A percentile compares a stretch with the other conserved stretches of the same genome.
These are phyloP conservation scores for Xenoacremonium recifei DNA, from an alignment of 2,329 filamentous ascomycete genomes.

Conservation along the genomic window DNA sequence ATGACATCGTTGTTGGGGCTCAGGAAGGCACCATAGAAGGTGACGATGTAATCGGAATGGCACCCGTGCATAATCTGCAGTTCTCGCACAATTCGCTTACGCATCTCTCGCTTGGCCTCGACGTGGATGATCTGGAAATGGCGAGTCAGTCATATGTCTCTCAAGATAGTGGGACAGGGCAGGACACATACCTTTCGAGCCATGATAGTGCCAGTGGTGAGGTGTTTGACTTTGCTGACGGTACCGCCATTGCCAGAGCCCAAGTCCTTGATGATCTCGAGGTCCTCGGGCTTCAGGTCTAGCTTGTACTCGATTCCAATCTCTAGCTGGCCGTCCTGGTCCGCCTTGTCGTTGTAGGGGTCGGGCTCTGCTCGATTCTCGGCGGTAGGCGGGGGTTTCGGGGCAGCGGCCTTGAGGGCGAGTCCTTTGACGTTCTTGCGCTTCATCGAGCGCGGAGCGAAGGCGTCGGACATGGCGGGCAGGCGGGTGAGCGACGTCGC, in stretches of 20 bases:
- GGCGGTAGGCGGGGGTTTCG: slow-evolving; percentile 69
- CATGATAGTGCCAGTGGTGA: slow-evolving; percentile 94
- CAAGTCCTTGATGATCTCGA: slow-evolving; percentile 90
- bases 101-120: slow-evolving; percentile 94
- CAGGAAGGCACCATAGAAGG: slow-evolving; percentile 95
- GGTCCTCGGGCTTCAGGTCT: slow-evolving; percentile 85
- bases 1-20: slow-evolving; percentile 97
- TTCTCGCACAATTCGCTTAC: slow-evolving; percentile 94
- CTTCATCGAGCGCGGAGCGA: slow-evolving; percentile 82
- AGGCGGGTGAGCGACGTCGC: slow-evolving; percentile 3
- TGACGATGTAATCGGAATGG: slow-evolving; percentile 95
- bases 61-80: slow-evolving; percentile 98
- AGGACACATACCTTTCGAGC: slow-evolving; percentile 75
- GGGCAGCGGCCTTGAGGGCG: slow-evolving; percentile 75
- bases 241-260: slow-evolving; percentile 96
- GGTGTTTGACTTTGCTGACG: slow-evolving; percentile 96
- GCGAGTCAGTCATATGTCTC: neutral
- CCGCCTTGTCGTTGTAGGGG: slow-evolving; percentile 57
- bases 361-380: slow-evolving; percentile 64
- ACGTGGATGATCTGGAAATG: slow-evolving; percentile 82
- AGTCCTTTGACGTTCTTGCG: slow-evolving; percentile 98
- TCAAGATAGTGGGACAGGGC: neutral
- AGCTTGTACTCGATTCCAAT: slow-evolving; percentile 97
- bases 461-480: slow-evolving; percentile 57
- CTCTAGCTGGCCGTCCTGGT: slow-evolving; percentile 68